Conservation (phyloP, 345 rosid genomes). For the Citrus reticulata region DNA sequence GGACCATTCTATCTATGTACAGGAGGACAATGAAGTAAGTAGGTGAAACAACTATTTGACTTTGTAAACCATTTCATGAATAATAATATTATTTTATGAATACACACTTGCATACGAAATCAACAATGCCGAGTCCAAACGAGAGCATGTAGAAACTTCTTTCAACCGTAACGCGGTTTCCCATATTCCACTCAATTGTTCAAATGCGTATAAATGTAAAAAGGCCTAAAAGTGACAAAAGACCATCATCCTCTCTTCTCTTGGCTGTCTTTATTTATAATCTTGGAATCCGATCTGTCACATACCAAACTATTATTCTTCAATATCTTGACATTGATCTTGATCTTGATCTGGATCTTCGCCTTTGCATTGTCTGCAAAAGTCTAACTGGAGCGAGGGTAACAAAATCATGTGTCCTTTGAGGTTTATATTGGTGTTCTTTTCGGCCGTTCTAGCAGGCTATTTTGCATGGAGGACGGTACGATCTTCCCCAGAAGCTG, state of each 20-base stretch:
- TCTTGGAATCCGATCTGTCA: neutral
- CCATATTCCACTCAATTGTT: neutral
- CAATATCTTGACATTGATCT: neutral
- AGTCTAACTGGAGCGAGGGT: neutral
- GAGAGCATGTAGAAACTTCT: neutral
- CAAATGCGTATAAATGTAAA: too few species aligned
- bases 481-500: constrained; percentile 52
- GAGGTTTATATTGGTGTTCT: constrained; percentile 80
- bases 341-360: neutral
- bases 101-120: too few species aligned
- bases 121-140: neutral
- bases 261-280: neutral
- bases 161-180: neutral
- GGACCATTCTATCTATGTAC: too few species aligned
- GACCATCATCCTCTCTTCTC: neutral
- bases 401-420: constrained; percentile 61
- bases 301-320: neutral
- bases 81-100: too few species aligned
- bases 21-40: too few species aligned
- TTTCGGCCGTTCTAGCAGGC: constrained; percentile 83
- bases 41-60: constrained; percentile 23
- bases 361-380: constrained; percentile 7
- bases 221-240: neutral
- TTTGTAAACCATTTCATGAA: neutral
- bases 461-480: constrained; percentile 85